Evolutionary conservation across 2,329 filamentous ascomycete genomes (phyloP), one percentile per base, ranked within the genome.

Genomic region (Aspergillus terreus): DNA sequence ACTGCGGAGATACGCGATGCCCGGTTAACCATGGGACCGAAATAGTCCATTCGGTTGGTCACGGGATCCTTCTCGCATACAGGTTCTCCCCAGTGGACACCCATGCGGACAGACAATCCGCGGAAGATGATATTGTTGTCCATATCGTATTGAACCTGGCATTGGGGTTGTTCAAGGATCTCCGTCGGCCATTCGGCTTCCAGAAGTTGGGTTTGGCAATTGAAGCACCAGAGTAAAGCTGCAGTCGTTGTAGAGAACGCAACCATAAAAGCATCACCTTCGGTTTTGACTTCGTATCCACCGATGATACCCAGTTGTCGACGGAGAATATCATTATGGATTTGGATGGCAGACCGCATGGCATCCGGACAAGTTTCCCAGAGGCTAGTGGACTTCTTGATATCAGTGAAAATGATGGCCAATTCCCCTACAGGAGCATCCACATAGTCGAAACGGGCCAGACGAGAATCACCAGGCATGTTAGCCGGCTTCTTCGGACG

Each of bases 251-350:
- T 97, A 1, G 92, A 90, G 72, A 99, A 99, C 9, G 92, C 95
- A 30, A 99, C 94, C 92, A 99, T 97, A 66, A 99, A 99, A 7
- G 94, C 94, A 73, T 99, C 94, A 60, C 94, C 94, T 89, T 99
- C 94, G 15, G 94, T 99, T 79, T 99, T 99, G 71, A 99, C 94
- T 74, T 99, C 94, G 66, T 96, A 99, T 1, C 94, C 94, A 65
- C 94, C 94, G 62, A 96, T 95, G 57, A 92, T 87, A 46, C 94
- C 86, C 60, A 99, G 77, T 68, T 97, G 92, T 50, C 94, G 83
- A 59, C 94, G 87, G 87, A 99, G 95, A 43, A 96, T 84, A 63
- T 96, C 91, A 70, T 99, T 99, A 78, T 99, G 94, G 60, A 96
- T 86, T 71, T 92, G 95, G 73, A 99, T 99, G 15, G 92, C 92